Base-by-base conservation (phyloP, 2,329 filamentous ascomycete species). In the Claviceps arundinis region DNA sequence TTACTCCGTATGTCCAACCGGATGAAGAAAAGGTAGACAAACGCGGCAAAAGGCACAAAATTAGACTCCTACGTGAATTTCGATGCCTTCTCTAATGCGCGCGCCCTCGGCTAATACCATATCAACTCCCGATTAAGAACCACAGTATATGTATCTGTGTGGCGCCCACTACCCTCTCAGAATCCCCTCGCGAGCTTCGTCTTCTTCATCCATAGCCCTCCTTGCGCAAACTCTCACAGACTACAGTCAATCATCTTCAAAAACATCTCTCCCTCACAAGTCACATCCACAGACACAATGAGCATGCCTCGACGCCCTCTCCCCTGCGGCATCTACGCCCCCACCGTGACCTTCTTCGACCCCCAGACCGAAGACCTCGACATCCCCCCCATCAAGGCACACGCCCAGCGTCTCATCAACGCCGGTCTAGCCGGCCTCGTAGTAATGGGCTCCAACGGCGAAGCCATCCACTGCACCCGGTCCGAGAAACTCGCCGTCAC, bases 271-370 rank as follows among this genome's bases (percentile, higher is more conserved):
- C 26, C 40, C 40, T 13, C 40, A 19, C n/a, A 19, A 30, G 26
- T 8, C 26, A 34, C 30, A 34, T 11, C 16, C 42, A 47, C 22
- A 47, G 5, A 16, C 8, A 17, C 30, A 16, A 34, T 17, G 30
- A 22, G 30, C 43, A 46, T 47, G 51, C 11, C 51, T n/a, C 38
- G 38, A 37, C 52, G 52, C 45, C 19, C 47, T 52, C 78, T 94
- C 52, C 84, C 85, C 45, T 84, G 84, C 62, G 87, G 88, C 65
- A 89, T 93, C 65, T 94, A 93, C 68, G 86, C 86, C 55, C 89
- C 89, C 26, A 91, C 86, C 55, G 88, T 93, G 82, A 94, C 88
- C 62, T 94, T 95, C 68, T 95, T 95, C 73, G 74, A 91, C 69
- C 76, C 84, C 6, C 78, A 84, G 57, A 93, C 87, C 46, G 89